A percentile compares a stretch with the other conserved stretches of the same genome.
Conservation (phyloP, 2,329 filamentous ascomycete genomes). For the Ramularia endophylla region DNA sequence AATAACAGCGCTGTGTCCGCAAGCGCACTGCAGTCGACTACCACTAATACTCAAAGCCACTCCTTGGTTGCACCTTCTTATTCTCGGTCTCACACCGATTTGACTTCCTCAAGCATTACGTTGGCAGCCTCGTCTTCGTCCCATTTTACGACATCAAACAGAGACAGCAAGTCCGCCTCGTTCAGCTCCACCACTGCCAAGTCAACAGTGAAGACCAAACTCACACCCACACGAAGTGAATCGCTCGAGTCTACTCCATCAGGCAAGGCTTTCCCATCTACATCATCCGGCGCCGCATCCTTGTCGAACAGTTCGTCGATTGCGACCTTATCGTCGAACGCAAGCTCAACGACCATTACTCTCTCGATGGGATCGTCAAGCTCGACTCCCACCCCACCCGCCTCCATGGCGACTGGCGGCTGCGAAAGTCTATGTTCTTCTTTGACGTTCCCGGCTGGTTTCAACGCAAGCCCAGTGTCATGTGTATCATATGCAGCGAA, state of each 20-base stretch:
- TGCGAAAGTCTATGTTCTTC: constrained; percentile 21
- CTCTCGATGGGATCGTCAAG: not conserved
- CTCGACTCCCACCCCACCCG: constrained; percentile 3
- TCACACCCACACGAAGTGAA: too few species aligned
- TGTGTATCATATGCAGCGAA: constrained; percentile 21
- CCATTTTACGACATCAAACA: too few species aligned
- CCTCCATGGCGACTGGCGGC: constrained; percentile 7
- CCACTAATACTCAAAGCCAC: constrained; percentile 2
- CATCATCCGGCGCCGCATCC: not conserved
- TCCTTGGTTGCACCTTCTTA: not conserved
- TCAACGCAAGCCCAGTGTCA: constrained; percentile 16
- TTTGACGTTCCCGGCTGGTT: constrained; percentile 16
- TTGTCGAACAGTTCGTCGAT: not conserved
- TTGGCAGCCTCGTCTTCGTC: too few species aligned
- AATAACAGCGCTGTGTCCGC: constrained; percentile 4
- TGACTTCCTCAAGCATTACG: constrained; percentile 4
- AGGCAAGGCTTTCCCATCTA: not conserved
- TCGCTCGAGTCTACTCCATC: constrained; percentile 1
- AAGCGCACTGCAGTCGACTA: not conserved
- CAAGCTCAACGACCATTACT: constrained; percentile 4
- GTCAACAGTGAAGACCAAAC: too few species aligned
- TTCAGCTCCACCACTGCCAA: too few species aligned
- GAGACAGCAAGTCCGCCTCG: too few species aligned
- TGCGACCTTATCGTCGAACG: constrained; percentile 1
- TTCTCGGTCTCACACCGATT: constrained; percentile 6